Percentiles rank a stretch among this genome's conserved stretches.
Evolutionary conservation across 257 asterid genomes (phyloP).

Genomic region (Ehretia macrophylla): DNA sequence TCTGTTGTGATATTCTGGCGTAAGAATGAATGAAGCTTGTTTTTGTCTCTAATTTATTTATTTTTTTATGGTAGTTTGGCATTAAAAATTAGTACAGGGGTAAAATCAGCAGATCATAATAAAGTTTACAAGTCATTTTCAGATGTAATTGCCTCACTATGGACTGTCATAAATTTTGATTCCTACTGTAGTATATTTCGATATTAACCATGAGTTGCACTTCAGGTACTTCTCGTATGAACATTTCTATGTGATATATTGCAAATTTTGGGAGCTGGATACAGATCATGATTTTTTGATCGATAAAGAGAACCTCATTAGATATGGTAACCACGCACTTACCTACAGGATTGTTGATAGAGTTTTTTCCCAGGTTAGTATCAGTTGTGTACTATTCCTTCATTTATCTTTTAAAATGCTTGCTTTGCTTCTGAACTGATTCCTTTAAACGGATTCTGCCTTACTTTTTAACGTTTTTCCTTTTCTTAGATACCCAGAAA

Average conservation of each 20-base stretch:
- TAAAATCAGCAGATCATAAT: no score
- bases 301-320: conserved; percentile 95
- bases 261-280: conserved; percentile 99
- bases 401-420: conserved; percentile 16
- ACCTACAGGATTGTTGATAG: conserved; percentile 99
- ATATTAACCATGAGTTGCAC: conserved; percentile 26
- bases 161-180: background rate
- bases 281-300: conserved; percentile 98
- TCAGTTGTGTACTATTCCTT: conserved; percentile 18
- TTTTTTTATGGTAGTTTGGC: no score
- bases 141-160: no score
- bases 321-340: conserved; percentile 99
- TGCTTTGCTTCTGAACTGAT: conserved; percentile 17
- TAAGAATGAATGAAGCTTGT: no score
- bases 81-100: background rate
- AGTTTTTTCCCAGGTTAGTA: conserved; percentile 95
- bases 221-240: conserved; percentile 99
- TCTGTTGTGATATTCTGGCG: no score
- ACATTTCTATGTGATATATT: conserved; percentile 98
- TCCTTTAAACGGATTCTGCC: conserved; percentile 7
- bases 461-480: conserved; percentile 13
- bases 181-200: conserved; percentile 32
- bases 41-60: no score
- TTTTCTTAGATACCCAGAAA: conserved; percentile 82
- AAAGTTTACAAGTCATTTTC: no score